phyloP scores from a whole-genome alignment of 2,329 filamentous ascomycete genomes.

The Coniochaeta hoffmannii region DNA sequence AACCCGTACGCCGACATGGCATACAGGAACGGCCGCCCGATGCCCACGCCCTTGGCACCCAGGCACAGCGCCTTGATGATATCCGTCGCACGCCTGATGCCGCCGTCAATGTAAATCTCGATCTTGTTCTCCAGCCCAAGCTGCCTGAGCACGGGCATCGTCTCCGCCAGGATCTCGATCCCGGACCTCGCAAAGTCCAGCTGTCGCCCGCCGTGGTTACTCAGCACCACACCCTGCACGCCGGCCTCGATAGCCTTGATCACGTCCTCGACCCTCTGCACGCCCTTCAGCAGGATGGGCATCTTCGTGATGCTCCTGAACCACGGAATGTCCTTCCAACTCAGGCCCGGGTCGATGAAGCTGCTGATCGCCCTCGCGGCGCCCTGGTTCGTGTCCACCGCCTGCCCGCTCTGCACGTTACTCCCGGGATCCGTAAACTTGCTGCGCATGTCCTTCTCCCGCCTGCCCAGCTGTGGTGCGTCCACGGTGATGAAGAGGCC shows the following conservation, averaged over 20 bases:
- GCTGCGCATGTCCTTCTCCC: constrained; percentile 95
- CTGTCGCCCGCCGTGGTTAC: constrained; percentile 92
- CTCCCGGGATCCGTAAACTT: constrained; percentile 83
- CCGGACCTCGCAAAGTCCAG: constrained; percentile 86
- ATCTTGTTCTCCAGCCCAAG: constrained; percentile 67
- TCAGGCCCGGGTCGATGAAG: constrained; percentile 92
- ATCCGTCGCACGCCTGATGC: constrained; percentile 82
- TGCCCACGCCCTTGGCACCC: constrained; percentile 85
- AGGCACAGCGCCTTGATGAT: constrained; percentile 93
- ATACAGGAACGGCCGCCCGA: constrained; percentile 90
- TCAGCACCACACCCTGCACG: constrained; percentile 84
- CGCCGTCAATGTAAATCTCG: constrained; percentile 88
- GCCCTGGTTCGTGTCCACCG: constrained; percentile 81
- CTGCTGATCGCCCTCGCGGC: constrained; percentile 90
- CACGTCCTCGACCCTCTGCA: constrained; percentile 94
- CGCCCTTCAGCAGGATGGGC: constrained; percentile 93
- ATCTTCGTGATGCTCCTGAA: constrained; percentile 84
- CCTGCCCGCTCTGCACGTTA: constrained; percentile 69
- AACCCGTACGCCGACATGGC: constrained; percentile 92
- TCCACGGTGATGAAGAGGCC: constrained; percentile 98
- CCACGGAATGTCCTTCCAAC: constrained; percentile 93
- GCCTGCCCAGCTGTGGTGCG: constrained; percentile 85
- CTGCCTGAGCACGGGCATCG: constrained; percentile 76
- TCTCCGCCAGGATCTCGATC: constrained; percentile 86
- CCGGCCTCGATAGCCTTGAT: constrained; percentile 75